Conservation (phyloP, 176 grass and related monocot species). For the Urochloa ruziziensis region DNA sequence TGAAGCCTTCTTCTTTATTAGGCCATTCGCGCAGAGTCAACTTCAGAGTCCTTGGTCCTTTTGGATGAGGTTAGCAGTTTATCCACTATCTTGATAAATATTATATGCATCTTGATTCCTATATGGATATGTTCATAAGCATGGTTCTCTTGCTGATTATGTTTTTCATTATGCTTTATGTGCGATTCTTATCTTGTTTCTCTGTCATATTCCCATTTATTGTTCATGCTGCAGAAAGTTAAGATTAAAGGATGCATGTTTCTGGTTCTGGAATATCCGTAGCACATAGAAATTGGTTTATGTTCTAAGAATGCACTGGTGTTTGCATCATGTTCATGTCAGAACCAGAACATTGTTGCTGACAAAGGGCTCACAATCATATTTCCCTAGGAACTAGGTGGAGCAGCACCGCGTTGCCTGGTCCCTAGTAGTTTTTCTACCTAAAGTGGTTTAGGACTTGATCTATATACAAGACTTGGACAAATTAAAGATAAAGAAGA, state of each 20-base stretch:
- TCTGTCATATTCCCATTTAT: neutral
- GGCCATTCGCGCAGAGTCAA: conserved; percentile 59
- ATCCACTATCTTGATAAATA: conserved; percentile 5
- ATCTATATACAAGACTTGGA: neutral
- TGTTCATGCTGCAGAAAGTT: neutral
- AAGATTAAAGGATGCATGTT: conserved; percentile 12
- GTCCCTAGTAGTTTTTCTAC: neutral
- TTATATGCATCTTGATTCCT: conserved; percentile 2
- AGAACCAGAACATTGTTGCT: conserved; percentile 6
- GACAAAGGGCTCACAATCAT: conserved; percentile 11
- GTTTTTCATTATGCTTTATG: neutral
- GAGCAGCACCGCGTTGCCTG: neutral
- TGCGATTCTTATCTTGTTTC: neutral
- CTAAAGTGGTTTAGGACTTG: neutral
- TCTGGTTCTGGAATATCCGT: conserved; percentile 16
- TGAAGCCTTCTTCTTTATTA: conserved; percentile 25
- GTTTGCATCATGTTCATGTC: neutral
- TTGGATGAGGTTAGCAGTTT: conserved; percentile 66
- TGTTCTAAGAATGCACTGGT: neutral
- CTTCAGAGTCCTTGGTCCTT: conserved; percentile 68
- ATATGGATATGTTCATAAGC: neutral
- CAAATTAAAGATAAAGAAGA: neutral
- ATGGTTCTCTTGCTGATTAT: conserved; percentile 3
- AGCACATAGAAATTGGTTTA: neutral
- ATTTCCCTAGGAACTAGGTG: neutral